Base-by-base conservation (phyloP, 495 filamentous ascomycete genomes). In the Peziza echinospora region DNA sequence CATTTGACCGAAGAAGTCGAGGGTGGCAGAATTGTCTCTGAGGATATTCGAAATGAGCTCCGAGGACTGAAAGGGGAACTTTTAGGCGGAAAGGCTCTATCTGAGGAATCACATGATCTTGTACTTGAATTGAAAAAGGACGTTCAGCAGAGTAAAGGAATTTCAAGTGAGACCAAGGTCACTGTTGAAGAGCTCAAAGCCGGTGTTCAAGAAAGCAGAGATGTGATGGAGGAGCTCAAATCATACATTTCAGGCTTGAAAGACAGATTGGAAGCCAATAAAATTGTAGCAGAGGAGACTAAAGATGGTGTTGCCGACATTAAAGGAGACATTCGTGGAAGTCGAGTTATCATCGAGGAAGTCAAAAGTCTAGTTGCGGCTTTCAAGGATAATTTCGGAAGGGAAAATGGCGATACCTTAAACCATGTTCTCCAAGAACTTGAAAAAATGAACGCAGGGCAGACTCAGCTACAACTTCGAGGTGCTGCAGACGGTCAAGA, bases 131-230 rank as follows among this genome's bases (percentile, higher is more conserved):
- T 59, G 22, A 46, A 52, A 24, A 46, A 59, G 13, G 56, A 58
- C 19, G 39, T 59, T 8, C 53, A 51, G n/a, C 44, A 48, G 44
- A 52, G 48, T 25, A 58, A 58, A 26, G 56, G 51, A 41, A 55
- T 51, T 25, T 46, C 44, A 24, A 53, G 49, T 26, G 56, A 59
- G 49, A 43, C 48, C n/a, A 54, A 47, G 39, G 51, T 55, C 34
- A 19, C 55, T 13, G 52, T 59, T 26, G 52, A 59, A 26, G 52
- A 59, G 22, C 47, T 59, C 6, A 56, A 49, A 24, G 56, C 55
- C 13, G 34, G 49, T 16, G 56, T 50, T 16, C 47, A 41, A 24
- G 56, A 59, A 17, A 56, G 48, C 3, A 55, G 52, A 26, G 56
- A 56, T 19, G 28, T 59, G 34, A 43, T 59, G 11, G 52, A 53